Evolutionary conservation across 148 eudicot species (phyloP), one percentile per base, ranked within the genome.

Genomic region (Tetragonia tetragonoides): DNA sequence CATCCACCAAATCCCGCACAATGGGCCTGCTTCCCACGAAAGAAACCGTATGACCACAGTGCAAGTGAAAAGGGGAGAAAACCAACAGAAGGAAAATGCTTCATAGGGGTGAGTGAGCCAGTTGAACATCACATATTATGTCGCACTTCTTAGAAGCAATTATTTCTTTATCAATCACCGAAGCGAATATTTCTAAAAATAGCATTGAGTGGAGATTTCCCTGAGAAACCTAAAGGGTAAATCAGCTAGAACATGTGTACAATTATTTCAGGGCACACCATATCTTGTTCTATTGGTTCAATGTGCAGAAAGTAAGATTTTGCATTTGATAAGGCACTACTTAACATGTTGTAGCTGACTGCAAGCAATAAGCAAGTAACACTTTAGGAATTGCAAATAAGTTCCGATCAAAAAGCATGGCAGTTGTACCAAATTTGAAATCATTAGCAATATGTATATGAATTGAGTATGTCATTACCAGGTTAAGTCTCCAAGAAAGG

Each of bases 1-100:
- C 97, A 57, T 95, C 99, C 68, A 95, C 99, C 40, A 89, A 81
- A 85, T 95, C 99, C 40, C 97, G 88, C 8, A 95, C 94, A 74
- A 95, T 74, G 42, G 99, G 97, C 99, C 99, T 95, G 87, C 42
- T 76, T 53, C 6, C 23, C 57, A 40, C 17, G 37, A 51, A 74
- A 78, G 9, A 16, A 3, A 40, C 69, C 60, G 3, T 34, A 14
- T 38, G 37, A 72, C 10, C 18, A 63, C 59, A 9, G 3, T 39
- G 68, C 20, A 11, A 60, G 28, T 6, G 59, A 12, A 54, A 54
- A 12, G 59, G 11, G 15, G 59, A 54, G 34, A 28, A 28, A 28
- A 28, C 34, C 34, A 28, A 28, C 34, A 28, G 34, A 28, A 1
- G 34, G 34, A 28, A 28, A 28, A 28, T 28, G 34, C 1, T 28